Evolutionary conservation across 495 filamentous ascomycete genomes (phyloP), one percentile per base, ranked within the genome.

Genomic region (Cercophora sp.): DNA sequence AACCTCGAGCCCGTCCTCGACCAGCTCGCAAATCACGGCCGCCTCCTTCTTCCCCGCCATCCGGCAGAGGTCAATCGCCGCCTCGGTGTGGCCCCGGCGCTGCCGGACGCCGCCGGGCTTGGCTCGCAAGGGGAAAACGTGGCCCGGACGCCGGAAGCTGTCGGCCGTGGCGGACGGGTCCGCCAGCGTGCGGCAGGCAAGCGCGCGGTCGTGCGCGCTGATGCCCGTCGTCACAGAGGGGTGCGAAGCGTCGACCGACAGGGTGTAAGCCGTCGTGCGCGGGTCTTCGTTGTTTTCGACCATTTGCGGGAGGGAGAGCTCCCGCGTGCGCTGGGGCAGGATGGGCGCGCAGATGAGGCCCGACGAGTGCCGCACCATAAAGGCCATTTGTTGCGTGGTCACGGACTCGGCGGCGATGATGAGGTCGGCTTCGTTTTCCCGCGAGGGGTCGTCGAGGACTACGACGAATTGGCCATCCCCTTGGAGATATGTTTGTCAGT

Each of bases 361-460:
- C 10, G 90, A 96, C 13, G 85, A 85, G 65, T 96, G 81, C 23
- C 91, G 88, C 58, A 98, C 81, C 79, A 98, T 83, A 70, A 96
- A 97, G 52, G 90, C 90, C 87, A 91, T 91, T 68, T 97, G 91
- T 45, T 87, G 79, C 13, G 89, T 77, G 18, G 92, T 96, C 61
- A 96, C 74, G 56, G 87, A 79, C 27, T 89, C 77, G 19, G 91
- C 94, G 45, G 94, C 89, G 61, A 96, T 92, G 68, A 98, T 95
- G 22, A 98, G 84, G 72, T 98, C 93, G 60, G 90, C 94, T 77
- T 98, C 94, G 70, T 97, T 97, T 67, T 98, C 94, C 64, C 93
- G 91, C 50, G 84, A 79, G 41, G 86, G 81, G 52, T 86, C 85
- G 72, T 98, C 94, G 54, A 97, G 88, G 18, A 96, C 90, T 47